Conservation (phyloP, 2,329 filamentous ascomycete genomes). For the Fusarium citri region DNA sequence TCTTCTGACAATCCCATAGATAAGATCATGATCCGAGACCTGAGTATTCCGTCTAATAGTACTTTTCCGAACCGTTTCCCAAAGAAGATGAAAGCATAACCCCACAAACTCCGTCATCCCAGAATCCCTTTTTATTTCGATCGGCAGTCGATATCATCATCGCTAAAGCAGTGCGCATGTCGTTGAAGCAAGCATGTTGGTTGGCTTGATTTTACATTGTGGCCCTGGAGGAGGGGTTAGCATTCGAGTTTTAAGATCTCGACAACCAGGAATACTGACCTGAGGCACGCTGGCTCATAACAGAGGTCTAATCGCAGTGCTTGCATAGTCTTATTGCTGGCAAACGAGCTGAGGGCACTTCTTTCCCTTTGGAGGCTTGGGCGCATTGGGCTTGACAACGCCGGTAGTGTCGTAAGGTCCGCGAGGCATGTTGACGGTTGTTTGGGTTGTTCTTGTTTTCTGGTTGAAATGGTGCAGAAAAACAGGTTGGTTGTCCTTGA, state of each 20-base stretch:
- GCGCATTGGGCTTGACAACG: conserved; percentile 51
- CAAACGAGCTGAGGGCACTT: conserved; percentile 20
- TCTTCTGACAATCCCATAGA: conserved; percentile 39
- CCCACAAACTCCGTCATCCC: conserved; percentile 39
- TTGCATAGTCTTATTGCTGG: conserved; percentile 29
- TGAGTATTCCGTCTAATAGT: conserved; percentile 42
- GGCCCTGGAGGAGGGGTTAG: conserved; percentile 35
- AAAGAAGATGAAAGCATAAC: conserved; percentile 41
- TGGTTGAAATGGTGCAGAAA: conserved; percentile 3
- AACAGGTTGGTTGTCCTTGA: conserved; percentile 26
- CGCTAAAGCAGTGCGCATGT: conserved; percentile 39
- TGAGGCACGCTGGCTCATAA: conserved; percentile 32
- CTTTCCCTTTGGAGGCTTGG: conserved; percentile 52
- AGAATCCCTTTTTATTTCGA: conserved; percentile 39
- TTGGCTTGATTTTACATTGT: conserved; percentile 29
- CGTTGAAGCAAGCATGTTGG: conserved; percentile 22
- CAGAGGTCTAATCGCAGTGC: conserved; percentile 16
- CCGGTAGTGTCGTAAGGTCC: conserved; percentile 56
- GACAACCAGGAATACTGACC: conserved; percentile 26
- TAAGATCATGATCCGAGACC: conserved; percentile 31
- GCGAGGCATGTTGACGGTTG: conserved; percentile 47
- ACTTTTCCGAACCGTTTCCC: conserved; percentile 44
- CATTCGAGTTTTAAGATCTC: background rate
- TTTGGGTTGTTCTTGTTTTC: conserved; percentile 5
- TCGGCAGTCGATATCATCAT: conserved; percentile 44